Evolutionary conservation across 2,329 filamentous ascomycete genomes (phyloP), one percentile per base, ranked within the genome.

Genomic region (Clarireedia monteithiana): DNA sequence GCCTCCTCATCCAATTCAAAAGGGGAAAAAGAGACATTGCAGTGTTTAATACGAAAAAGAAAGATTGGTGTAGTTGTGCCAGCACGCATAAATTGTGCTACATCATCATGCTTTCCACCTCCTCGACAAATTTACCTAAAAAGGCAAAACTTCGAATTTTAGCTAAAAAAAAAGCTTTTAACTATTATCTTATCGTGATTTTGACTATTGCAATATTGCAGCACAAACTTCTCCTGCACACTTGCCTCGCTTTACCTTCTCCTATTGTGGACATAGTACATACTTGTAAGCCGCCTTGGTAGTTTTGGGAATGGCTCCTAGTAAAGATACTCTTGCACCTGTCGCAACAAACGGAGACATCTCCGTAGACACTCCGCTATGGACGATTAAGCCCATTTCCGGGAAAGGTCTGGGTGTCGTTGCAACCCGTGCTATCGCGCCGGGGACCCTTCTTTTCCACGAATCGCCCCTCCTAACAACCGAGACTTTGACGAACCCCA

Each of bases 391-490:
- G 26, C 24, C 51, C 40, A 59, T 67, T n/a, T 59, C 61, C 6
- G 63, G 62, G 38, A 68, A 67, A 62, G 66, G 63, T 26, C 58
- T 61, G 47, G 65, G 64, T 6, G 56, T 68, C 0, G 40, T 69
- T n/a, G 62, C 64, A 17, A 59, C 50, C 7, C 54, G 59, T 24
- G 50, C 60, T 24, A 64, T 68, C 17, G 30, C 44, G 5, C 60
- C 65, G 3, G 67, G 66, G n/a, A 68, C 65, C 7, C 60, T 66
- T 12, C 57, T 69, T 38, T 48, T 68, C 59, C 63, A 62, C 59
- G 66, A 68, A 54, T 44, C 58, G 6, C 64, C 66, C 17, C 47
- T 69, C 24, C 52, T 68, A 42, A 67, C 64, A 12, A 68, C 63
- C 6, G 61, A 62, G 6, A 57, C 58, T 12, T 58, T 67, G 26